Evolutionary conservation across 257 asterid species (phyloP).

Genomic region (Lantana camara): DNA sequence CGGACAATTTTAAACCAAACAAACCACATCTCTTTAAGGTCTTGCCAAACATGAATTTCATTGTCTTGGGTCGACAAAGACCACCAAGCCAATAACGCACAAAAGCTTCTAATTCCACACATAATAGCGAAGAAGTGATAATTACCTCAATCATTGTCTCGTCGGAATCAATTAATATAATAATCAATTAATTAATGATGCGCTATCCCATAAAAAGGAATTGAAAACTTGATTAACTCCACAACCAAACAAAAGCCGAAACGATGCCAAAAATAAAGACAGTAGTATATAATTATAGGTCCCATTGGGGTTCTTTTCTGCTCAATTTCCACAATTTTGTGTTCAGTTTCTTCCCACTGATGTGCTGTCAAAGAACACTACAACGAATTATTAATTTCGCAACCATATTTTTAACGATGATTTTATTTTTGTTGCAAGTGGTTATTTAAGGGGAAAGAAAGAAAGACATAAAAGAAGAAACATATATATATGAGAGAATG

Average conservation of each 20-base stretch:
- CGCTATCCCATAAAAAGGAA: neutral
- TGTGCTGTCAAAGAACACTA: conserved; percentile 25
- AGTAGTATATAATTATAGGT: neutral
- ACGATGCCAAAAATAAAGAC: neutral
- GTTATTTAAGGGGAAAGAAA: too few relatives aligned
- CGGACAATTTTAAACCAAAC: neutral
- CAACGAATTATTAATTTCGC: too few relatives aligned
- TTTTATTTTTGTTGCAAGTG: too few relatives aligned
- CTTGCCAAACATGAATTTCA: conserved; percentile 26
- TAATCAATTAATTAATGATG: neutral
- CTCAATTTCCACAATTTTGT: conserved; percentile 18
- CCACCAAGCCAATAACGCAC: neutral
- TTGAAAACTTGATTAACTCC: neutral
- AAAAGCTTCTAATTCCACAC: neutral
- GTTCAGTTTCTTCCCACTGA: conserved; percentile 18
- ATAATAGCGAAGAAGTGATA: neutral
- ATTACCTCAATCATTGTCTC: neutral
- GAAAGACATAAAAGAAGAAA: conserved; percentile 4
- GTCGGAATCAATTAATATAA: neutral
- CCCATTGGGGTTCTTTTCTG: neutral
- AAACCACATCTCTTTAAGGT: neutral
- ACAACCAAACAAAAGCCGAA: conserved; percentile 8
- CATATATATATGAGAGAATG: neutral
- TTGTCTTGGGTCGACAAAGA: neutral
- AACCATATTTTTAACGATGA: too few relatives aligned